Base-by-base conservation (phyloP, 192 early-diverging fungal genomes). In the Coemansia sp. region DNA sequence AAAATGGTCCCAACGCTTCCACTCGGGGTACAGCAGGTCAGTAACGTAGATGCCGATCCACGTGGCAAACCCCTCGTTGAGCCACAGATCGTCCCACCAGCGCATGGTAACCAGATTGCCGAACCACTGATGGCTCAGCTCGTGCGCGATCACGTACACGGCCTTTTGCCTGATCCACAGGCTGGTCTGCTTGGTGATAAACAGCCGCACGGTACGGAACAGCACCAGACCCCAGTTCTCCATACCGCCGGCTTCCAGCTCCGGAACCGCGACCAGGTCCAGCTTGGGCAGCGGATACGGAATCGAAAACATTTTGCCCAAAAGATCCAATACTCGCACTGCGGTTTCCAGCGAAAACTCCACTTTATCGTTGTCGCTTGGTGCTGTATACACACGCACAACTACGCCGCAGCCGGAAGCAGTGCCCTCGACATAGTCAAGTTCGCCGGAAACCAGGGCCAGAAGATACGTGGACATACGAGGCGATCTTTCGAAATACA, bases 31-130 rank as follows among this genome's bases (percentile, higher is more conserved):
- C 41, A 93, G 68, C 39, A 89, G 68, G 71, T 93, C 91, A 15
- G 85, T 83, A 22, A 89, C 88, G 63, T 91, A 67, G 68, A 80
- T 87, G 20, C 91, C 92, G 32, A 91, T 88, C 76, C 89, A 93
- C 18, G 93, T 94, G 22, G 93, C 93, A 79, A 94, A 94, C 38
- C 93, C 93, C 79, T 94, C 93, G 81, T 94, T 94, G 51, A 94
- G 86, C 93, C 93, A 94, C 41, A 93, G 67, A 52, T 92, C 89
- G 77, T 85, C 70, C 85, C 84, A 86, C 86, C 86, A 85, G 61
- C 79, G 80, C 90, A 93, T 92, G 11, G 93, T 94, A 1, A 94
- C 93, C 59, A 95, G 78, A 74, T 94, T 94, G 9, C 93, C 93
- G 65, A 95, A 94, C 90, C 90, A 91, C 81, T 92, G 91, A 72